Evolutionary conservation across 768 basidiomycete species (phyloP).

Genomic region (Mycena maculata): DNA sequence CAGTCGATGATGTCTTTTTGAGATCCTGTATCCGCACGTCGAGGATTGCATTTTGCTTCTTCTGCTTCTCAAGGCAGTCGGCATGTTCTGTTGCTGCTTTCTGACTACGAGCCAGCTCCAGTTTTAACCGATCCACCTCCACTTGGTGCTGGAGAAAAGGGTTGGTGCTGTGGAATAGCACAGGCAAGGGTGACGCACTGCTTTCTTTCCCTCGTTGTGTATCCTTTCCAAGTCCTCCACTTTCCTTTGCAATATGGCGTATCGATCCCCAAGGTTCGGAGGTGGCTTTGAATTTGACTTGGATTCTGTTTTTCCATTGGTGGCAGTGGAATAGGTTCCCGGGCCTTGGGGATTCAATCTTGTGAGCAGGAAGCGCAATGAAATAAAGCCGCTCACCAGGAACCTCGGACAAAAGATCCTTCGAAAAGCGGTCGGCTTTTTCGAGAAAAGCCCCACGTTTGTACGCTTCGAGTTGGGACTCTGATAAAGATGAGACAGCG

Average conservation of each 20-base stretch:
- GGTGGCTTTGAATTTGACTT: constrained; percentile 39
- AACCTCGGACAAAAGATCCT: constrained; percentile 54
- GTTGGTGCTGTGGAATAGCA: not conserved
- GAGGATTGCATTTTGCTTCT: constrained; percentile 67
- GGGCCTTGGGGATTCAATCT: constrained; percentile 45
- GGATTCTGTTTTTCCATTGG: constrained; percentile 37
- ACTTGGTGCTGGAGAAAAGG: constrained; percentile 60
- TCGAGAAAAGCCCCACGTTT: constrained; percentile 71
- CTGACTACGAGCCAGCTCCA: constrained; percentile 63
- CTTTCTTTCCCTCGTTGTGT: constrained; percentile 75
- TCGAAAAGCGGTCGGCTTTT: constrained; percentile 63
- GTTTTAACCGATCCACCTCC: constrained; percentile 69
- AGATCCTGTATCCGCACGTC: constrained; percentile 73
- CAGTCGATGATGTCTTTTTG: constrained; percentile 58
- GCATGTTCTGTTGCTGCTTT: constrained; percentile 60
- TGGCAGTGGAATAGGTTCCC: constrained; percentile 43
- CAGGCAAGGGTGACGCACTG: constrained; percentile 52
- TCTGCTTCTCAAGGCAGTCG: constrained; percentile 69
- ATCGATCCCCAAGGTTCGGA: constrained; percentile 55
- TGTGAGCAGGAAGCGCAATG: not conserved
- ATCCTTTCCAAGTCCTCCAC: constrained; percentile 72
- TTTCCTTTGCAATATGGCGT: constrained; percentile 67
- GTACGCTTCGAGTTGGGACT: constrained; percentile 60
- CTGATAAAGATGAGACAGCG: constrained; percentile 35
- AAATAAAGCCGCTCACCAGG: constrained; percentile 51